Percentiles rank a stretch among this genome's conserved stretches.
phyloP scores from a whole-genome alignment of 192 early-diverging fungal species.

The Chytriomyces confervae region DNA sequence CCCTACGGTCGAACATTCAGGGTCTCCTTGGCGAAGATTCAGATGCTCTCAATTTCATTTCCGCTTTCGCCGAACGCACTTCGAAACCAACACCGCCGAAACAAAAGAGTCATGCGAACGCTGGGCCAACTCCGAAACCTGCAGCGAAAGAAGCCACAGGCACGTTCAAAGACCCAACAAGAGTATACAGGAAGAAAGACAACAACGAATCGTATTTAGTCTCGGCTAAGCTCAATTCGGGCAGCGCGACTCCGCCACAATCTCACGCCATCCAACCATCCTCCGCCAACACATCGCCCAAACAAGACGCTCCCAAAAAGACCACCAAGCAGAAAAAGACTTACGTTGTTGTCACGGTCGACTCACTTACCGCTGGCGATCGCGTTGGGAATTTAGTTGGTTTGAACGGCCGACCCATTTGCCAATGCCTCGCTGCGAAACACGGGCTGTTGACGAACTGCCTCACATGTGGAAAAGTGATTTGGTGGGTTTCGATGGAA shows the following conservation, averaged over 20 bases:
- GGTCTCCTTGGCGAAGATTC: slow-evolving; percentile 42
- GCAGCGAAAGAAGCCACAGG: neutral
- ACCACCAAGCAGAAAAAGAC: slow-evolving; percentile 1
- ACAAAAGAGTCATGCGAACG: too few species aligned
- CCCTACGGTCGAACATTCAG: neutral
- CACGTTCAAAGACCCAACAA: neutral
- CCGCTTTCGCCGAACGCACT: slow-evolving; percentile 33
- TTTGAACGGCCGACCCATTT: slow-evolving; percentile 44
- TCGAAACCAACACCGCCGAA: slow-evolving; percentile 25
- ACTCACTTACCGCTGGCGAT: slow-evolving; percentile 38
- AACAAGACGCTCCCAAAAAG: neutral
- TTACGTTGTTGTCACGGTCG: slow-evolving; percentile 26
- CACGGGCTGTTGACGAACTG: slow-evolving; percentile 58
- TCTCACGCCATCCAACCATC: too few species aligned
- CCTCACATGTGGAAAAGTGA: slow-evolving; percentile 54
- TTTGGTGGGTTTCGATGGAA: slow-evolving; percentile 32
- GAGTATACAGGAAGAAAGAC: too few species aligned
- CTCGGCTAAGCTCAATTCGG: too few species aligned
- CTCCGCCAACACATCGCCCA: too few species aligned
- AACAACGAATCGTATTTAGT: too few species aligned
- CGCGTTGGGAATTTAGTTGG: slow-evolving; percentile 52
- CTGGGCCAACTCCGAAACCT: too few species aligned
- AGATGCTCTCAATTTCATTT: slow-evolving; percentile 39
- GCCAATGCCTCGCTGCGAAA: slow-evolving; percentile 50
- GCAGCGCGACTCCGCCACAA: too few species aligned